Conservation (phyloP, 306 rosid genomes). For the Dalbergia oliveri region DNA sequence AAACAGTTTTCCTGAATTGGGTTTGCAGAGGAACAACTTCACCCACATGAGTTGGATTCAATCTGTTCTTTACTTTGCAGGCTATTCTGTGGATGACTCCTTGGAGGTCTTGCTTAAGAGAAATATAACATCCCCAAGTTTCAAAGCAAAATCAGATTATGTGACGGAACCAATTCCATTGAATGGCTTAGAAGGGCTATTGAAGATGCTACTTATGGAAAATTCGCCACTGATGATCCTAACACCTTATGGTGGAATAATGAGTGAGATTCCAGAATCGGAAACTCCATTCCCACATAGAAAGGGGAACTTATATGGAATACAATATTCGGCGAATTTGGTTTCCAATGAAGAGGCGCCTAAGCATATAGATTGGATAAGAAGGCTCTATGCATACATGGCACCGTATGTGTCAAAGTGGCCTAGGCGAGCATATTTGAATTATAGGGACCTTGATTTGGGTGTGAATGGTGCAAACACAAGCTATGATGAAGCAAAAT, state of each 20-base stretch:
- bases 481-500: slow-evolving; percentile 39
- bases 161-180: slow-evolving; percentile 42
- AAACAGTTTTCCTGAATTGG: slow-evolving; percentile 39
- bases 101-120: slow-evolving; percentile 43
- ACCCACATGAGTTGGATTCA: slow-evolving; percentile 50
- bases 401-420: slow-evolving; percentile 40
- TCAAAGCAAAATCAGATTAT: slow-evolving; percentile 51
- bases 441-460: slow-evolving; percentile 53
- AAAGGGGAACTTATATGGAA: slow-evolving; percentile 30
- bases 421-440: slow-evolving; percentile 47
- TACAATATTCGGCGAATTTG: slow-evolving; percentile 35
- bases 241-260: slow-evolving; percentile 55
- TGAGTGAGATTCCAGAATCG: slow-evolving; percentile 47
- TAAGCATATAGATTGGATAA: slow-evolving; percentile 24
- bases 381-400: slow-evolving; percentile 26
- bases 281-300: slow-evolving; percentile 52
- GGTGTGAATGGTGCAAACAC: slow-evolving; percentile 36
- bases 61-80: slow-evolving; percentile 36
- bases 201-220: slow-evolving; percentile 32
- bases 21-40: slow-evolving; percentile 24
- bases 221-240: not conserved
- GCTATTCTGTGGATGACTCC: slow-evolving; percentile 7
- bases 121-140: slow-evolving; percentile 29
- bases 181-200: slow-evolving; percentile 41
- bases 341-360: slow-evolving; percentile 22